Evolutionary conservation across 2,329 filamentous ascomycete genomes (phyloP).

Genomic region (Pseudocercospora macadamiae): DNA sequence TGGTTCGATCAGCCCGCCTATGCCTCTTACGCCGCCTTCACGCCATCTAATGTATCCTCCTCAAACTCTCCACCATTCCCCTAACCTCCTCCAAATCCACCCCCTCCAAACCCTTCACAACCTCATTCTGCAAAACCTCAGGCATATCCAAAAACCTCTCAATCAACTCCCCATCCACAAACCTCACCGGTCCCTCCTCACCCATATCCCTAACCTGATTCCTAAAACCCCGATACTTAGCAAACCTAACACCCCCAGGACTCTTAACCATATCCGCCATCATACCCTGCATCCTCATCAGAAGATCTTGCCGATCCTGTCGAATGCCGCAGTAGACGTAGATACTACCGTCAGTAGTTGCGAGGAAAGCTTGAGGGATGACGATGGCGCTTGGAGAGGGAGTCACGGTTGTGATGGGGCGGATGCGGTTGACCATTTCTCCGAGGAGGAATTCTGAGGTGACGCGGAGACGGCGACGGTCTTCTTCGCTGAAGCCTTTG

Average conservation of each 20-base stretch:
- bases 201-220: constrained; percentile 65
- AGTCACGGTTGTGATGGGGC: constrained; percentile 67
- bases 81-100: constrained; percentile 60
- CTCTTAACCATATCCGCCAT: constrained; percentile 69
- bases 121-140: constrained; percentile 59
- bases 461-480: constrained; percentile 70
- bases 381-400: constrained; percentile 68
- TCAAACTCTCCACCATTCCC: constrained; percentile 62
- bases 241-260: constrained; percentile 75
- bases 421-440: constrained; percentile 90
- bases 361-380: constrained; percentile 81
- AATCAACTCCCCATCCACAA: constrained; percentile 89
- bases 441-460: constrained; percentile 83
- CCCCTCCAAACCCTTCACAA: constrained; percentile 53
- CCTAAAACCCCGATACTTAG: constrained; percentile 78
- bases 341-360: constrained; percentile 87
- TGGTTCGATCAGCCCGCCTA: neutral
- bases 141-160: constrained; percentile 79
- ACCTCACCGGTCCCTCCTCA: constrained; percentile 76
- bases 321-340: constrained; percentile 86
- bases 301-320: constrained; percentile 71
- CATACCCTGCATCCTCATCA: constrained; percentile 77
- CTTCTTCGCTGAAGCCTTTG: constrained; percentile 73
- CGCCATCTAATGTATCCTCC: constrained; percentile 48
- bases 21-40: neutral